Conservation (phyloP, 1,284 basidiomycete species). For the Ganoderma leucocontextum region DNA sequence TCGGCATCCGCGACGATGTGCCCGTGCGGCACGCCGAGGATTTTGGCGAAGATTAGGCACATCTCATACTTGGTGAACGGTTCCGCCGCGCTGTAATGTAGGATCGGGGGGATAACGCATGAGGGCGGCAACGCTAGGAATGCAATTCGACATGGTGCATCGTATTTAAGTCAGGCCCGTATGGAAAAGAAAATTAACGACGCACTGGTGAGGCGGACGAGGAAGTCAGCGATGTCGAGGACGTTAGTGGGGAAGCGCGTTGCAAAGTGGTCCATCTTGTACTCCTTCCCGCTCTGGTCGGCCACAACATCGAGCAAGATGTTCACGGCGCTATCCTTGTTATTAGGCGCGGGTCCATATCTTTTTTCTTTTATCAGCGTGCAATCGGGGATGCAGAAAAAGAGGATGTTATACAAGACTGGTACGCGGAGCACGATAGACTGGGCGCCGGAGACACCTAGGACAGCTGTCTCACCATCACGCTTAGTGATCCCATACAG, state of each 20-base stretch:
- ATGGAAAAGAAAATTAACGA: slow-evolving; percentile 13
- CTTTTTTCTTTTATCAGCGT: slow-evolving; percentile 46
- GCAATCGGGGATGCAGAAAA: neutral
- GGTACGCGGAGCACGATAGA: slow-evolving; percentile 80
- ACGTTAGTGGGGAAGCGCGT: slow-evolving; percentile 85
- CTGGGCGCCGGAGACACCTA: slow-evolving; percentile 61
- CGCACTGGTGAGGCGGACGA: slow-evolving; percentile 71
- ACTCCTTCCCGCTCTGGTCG: slow-evolving; percentile 79
- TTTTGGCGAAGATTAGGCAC: slow-evolving; percentile 74
- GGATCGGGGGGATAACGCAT: slow-evolving; percentile 62
- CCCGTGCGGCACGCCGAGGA: slow-evolving; percentile 67
- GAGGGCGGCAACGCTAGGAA: slow-evolving; percentile 39
- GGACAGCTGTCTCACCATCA: slow-evolving; percentile 75
- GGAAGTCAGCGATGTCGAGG: slow-evolving; percentile 77
- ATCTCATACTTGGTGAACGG: slow-evolving; percentile 89
- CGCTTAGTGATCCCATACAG: slow-evolving; percentile 81
- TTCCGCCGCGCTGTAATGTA: slow-evolving; percentile 81
- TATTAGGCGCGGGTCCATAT: slow-evolving; percentile 80
- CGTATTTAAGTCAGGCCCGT: no score
- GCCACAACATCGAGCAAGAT: slow-evolving; percentile 80
- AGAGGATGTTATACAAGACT: slow-evolving; percentile 59
- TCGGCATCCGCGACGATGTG: slow-evolving; percentile 76
- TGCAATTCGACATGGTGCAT: neutral
- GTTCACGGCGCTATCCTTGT: slow-evolving; percentile 83
- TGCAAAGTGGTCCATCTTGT: slow-evolving; percentile 90